Evolutionary conservation across 75 land plant genomes (phyloP), one percentile per base, ranked within the genome.

Genomic region (Gnetum montanum): DNA sequence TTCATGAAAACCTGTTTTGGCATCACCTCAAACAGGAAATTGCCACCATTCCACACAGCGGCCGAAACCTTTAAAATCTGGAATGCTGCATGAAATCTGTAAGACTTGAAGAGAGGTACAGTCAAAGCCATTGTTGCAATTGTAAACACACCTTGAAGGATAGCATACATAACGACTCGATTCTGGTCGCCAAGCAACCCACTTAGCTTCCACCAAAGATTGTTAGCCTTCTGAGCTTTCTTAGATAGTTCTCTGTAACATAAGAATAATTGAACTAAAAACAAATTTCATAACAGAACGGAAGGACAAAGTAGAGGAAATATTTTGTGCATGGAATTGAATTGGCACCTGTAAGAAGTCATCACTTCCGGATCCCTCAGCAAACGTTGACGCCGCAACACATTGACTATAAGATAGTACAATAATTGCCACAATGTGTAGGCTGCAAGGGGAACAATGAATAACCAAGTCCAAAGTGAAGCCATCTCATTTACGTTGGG

Each of bases 351-450:
- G 79, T 73, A 93, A 31, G 98, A 88, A 29, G 98, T 93, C 94
- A 93, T 84, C 54, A 93, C 90, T 70, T 93, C 98, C 12, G 98
- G 98, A 64, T 93, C 98, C 36, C 76, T 74, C 22, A 93, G 33
- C 35, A 93, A 56, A 68, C 98, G 57, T 59, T 93, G 98, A 15
- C 80, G 67, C 34, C 98, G 80, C 13, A 93, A 64, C 1, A 79
- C 94, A 61, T 93, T 71, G 15, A 88, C 90, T 50, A 93, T 82
- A 31, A 93, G 86, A 60, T 74, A 79, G 57, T 93, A 93, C 31
- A 93, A 77, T 30, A 76, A 34, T 62, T 93, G 98, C 98, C 98
- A 93, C n/a, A 93, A 51, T 13, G 75, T 68, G 65, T 93, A 93
- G 23, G 80, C 94, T 34, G 60, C 57, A 25, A 93, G 69, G 18